Percentiles rank a stretch among this genome's conserved stretches.
Conservation (phyloP, 2,329 filamentous ascomycete species). For the Neurospora sp. region DNA sequence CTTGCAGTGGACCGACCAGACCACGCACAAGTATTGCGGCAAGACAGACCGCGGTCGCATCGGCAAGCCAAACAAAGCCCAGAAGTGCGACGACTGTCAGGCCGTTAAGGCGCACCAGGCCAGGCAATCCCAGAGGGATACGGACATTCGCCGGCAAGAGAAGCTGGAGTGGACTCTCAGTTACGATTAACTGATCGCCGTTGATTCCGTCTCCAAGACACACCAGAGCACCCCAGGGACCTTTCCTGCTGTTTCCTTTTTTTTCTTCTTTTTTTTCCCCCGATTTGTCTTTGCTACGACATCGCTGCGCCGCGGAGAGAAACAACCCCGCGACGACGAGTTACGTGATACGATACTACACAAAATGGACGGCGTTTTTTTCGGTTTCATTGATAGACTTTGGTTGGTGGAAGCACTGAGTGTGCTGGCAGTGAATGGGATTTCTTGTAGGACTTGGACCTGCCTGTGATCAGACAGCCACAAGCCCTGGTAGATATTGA, state of each 20-base stretch:
- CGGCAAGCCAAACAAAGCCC: constrained; percentile 17
- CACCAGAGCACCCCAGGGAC: no score
- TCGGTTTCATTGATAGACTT: background rate
- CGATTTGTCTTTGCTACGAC: background rate
- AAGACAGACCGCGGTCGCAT: constrained; percentile 10
- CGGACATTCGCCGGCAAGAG: constrained; percentile 7
- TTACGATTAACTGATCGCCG: background rate
- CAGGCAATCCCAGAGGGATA: constrained; percentile 7
- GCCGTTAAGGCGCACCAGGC: constrained; percentile 11
- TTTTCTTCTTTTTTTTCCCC: no score
- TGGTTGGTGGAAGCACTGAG: background rate
- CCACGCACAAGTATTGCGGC: constrained; percentile 17
- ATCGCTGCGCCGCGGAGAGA: background rate
- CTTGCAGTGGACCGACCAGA: constrained; percentile 11
- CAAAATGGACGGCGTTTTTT: background rate
- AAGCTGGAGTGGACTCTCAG: constrained; percentile 11
- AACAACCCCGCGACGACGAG: background rate
- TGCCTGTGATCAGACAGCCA: background rate
- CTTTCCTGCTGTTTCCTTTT: background rate
- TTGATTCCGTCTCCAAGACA: background rate
- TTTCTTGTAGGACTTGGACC: background rate
- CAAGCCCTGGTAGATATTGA: background rate
- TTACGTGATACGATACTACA: background rate
- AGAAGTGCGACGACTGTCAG: constrained; percentile 15
- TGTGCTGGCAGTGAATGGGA: background rate